Conservation (phyloP, 371 early-diverging fungal species). For the Conidiobolus incongruus region DNA sequence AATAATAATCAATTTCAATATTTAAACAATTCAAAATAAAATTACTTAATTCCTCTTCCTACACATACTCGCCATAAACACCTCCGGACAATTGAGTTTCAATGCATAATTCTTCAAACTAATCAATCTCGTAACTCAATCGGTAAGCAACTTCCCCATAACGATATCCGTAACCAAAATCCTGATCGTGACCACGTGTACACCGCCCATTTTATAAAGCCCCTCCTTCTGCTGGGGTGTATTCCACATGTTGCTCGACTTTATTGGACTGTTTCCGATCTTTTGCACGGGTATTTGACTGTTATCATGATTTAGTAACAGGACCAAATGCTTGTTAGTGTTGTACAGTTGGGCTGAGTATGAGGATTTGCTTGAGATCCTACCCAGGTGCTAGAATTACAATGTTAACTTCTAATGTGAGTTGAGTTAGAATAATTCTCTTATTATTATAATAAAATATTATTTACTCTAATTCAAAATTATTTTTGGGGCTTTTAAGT, state of each 20-base stretch:
- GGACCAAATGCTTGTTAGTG: too few species aligned
- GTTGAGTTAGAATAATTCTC: too few species aligned
- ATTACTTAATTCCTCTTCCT: constrained; percentile 47
- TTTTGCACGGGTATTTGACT: too few species aligned
- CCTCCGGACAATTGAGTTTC: constrained; percentile 56
- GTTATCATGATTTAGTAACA: too few species aligned
- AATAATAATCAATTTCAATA: background rate
- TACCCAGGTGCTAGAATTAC: too few species aligned
- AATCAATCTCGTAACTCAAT: constrained; percentile 65
- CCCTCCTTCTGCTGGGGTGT: background rate
- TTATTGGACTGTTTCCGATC: too few species aligned
- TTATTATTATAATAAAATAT: too few species aligned
- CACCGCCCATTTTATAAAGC: constrained; percentile 64
- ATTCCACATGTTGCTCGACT: too few species aligned
- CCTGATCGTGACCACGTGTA: constrained; percentile 73
- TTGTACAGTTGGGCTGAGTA: too few species aligned
- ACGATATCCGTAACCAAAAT: constrained; percentile 91
- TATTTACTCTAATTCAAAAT: background rate
- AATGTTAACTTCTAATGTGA: too few species aligned
- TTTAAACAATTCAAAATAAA: background rate
- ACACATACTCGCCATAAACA: constrained; percentile 62
- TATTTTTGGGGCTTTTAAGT: constrained; percentile 15
- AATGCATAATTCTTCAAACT: constrained; percentile 78
- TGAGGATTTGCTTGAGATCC: too few species aligned
- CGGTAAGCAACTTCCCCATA: constrained; percentile 43